Evolutionary conservation across 2,329 filamentous ascomycete species (phyloP).

Genomic region (Phaeosphaeriaceae sp.): DNA sequence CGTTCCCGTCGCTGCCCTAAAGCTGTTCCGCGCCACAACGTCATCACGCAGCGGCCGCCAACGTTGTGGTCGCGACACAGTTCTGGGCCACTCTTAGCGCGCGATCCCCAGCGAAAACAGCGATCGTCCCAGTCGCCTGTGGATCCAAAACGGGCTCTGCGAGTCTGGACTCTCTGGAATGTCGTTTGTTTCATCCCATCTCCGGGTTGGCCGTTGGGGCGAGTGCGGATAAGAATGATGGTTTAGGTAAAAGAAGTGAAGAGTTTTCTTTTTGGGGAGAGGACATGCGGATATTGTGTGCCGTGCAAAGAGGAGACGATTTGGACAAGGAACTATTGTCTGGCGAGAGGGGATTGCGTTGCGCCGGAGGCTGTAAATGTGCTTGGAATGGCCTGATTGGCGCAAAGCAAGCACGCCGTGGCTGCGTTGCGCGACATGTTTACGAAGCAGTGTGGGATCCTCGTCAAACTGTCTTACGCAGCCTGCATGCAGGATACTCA

Average conservation of each 20-base stretch:
- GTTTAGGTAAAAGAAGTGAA: background rate
- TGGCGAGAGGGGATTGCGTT: background rate
- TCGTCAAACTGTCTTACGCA: constrained; percentile 8
- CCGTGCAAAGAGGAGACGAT: background rate
- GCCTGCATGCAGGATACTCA: background rate
- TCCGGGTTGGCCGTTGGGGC: background rate
- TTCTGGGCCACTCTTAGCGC: background rate
- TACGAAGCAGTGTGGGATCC: background rate
- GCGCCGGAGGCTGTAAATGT: background rate
- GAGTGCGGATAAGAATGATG: background rate
- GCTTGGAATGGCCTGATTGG: background rate
- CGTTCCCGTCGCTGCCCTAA: background rate
- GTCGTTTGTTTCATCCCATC: background rate
- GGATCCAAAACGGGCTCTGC: background rate
- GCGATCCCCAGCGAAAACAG: constrained; percentile 17
- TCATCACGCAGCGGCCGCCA: constrained; percentile 22
- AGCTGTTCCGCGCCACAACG: constrained; percentile 9
- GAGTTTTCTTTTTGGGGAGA: background rate
- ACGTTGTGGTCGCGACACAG: constrained; percentile 8
- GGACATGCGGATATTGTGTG: background rate
- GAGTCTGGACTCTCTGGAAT: background rate
- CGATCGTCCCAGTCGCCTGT: constrained; percentile 14
- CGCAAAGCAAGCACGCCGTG: background rate
- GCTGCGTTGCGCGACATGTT: background rate
- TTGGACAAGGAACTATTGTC: background rate